phyloP scores from a whole-genome alignment of 2,329 filamentous ascomycete genomes.

The Chrysoporthe puriensis region DNA sequence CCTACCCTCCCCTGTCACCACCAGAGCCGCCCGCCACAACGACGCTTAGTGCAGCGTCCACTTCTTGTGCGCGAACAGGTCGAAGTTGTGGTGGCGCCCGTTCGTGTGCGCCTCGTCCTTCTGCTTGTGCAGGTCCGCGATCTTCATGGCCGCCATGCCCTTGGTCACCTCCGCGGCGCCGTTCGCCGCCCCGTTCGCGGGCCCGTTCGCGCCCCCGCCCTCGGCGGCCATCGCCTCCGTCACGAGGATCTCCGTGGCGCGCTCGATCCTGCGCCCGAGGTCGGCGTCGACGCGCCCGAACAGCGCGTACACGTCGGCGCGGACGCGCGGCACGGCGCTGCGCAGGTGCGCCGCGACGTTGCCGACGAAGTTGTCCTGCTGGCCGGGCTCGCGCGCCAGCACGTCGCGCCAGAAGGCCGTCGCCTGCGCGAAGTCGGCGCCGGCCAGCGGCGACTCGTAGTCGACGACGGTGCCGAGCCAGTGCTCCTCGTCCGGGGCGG shows the following conservation, averaged over 20 bases:
- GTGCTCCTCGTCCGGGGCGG: constrained; percentile 19
- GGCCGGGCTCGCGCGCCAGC: constrained; percentile 37
- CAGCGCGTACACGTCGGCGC: constrained; percentile 18
- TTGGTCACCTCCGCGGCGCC: neutral
- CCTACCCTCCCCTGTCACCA: too few relatives aligned
- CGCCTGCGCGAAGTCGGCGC: constrained; percentile 27
- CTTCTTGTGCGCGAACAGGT: too few relatives aligned
- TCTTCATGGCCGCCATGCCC: neutral
- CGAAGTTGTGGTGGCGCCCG: too few relatives aligned
- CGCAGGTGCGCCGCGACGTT: constrained; percentile 35
- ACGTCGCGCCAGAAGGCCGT: constrained; percentile 30
- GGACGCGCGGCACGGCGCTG: neutral
- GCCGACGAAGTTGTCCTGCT: constrained; percentile 38
- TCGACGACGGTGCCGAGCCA: constrained; percentile 24
- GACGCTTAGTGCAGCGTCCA: too few relatives aligned
- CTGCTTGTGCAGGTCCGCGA: neutral
- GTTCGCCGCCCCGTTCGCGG: too few relatives aligned
- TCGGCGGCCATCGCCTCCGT: neutral
- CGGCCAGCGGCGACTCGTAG: constrained; percentile 17
- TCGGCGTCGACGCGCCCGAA: constrained; percentile 32
- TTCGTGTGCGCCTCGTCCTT: neutral
- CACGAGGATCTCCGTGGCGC: constrained; percentile 9
- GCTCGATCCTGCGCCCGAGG: constrained; percentile 29
- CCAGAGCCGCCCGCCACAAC: too few relatives aligned
- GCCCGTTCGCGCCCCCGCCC: neutral